Base-by-base conservation (phyloP, 139 green algal species). In the Dunaliella primolecta region DNA sequence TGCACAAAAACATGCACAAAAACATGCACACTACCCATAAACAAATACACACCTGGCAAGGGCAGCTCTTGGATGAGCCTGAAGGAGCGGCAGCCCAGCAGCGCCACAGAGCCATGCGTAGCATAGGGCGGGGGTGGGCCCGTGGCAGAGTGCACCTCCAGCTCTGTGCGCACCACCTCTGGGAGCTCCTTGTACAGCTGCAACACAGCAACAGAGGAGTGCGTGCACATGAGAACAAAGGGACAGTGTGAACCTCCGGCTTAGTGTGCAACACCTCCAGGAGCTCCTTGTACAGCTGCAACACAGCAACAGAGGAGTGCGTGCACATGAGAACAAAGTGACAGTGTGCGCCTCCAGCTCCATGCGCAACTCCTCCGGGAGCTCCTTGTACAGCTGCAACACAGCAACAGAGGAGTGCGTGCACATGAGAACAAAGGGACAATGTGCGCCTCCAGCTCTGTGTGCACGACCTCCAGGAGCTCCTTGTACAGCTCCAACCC, bases 41-140 rank as follows among this genome's bases (percentile, higher is more conserved):
- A n/a, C n/a, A n/a, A n/a, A n/a, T n/a, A 24, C 85, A 55, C 84
- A 95, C 93, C 91, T 46, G 95, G 91, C 32, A 98, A 83, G 0
- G 96, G 95, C 83, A 88, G 94, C 87, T 99, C 96, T 3, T 90
- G 91, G 2, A 98, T 85, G n/a, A 98, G 87, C 87, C 96, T 97
- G 93, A 98, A 97, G 1, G 92, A 97, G 1, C 86, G 81, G 36
- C 25, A 33, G 32, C 86, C 88, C 2, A 91, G 88, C 1, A 91
- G 70, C 35, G 89, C 84, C 33, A 91, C 81, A 24, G 78, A 80
- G 36, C 83, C 78, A 27, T 82, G 29, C 81, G 37, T 82, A 1
- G 74, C 85, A 87, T 77, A 89, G 7, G 83, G 85, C 38, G 84
- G 87, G 88, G 29, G 81, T 87, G 2, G 37, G 76, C 82, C 89